Evolutionary conservation across 257 asterid genomes (phyloP).

Genomic region (Salvia rosmarinus): DNA sequence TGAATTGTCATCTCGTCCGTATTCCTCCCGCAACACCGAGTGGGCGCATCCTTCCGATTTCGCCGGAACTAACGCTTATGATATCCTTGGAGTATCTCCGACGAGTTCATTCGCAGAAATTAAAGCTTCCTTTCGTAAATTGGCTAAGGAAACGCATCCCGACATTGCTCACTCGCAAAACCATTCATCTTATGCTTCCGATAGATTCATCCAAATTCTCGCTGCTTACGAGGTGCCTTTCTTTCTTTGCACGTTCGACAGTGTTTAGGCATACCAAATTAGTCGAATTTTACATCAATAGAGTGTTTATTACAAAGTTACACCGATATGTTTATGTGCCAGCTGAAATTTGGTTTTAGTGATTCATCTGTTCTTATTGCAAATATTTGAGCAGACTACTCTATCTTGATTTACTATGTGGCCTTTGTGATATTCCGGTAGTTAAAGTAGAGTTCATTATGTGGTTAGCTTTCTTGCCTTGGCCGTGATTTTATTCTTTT

Average conservation of each 20-base stretch:
- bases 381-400: not conserved
- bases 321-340: slow-evolving; percentile 11
- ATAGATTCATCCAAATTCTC: slow-evolving; percentile 69
- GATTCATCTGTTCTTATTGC: not conserved
- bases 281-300: not conserved
- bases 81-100: slow-evolving; percentile 66
- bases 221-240: slow-evolving; percentile 87
- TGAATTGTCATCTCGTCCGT: slow-evolving; percentile 22
- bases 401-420: no score
- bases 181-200: slow-evolving; percentile 49
- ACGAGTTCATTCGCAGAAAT: slow-evolving; percentile 74
- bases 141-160: slow-evolving; percentile 96
- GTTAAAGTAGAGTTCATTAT: no score
- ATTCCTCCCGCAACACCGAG: slow-evolving; percentile 47
- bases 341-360: not conserved
- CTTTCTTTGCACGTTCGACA: not conserved
- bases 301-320: not conserved
- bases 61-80: slow-evolving; percentile 74
- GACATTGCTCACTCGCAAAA: slow-evolving; percentile 57
- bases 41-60: slow-evolving; percentile 58
- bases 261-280: not conserved
- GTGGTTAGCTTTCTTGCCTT: not conserved
- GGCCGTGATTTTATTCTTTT: not conserved
- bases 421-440: no score
- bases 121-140: slow-evolving; percentile 71